Evolutionary conservation across 805 yeast species (phyloP), one percentile per base, ranked within the genome.

Genomic region (Lipomyces sp.): DNA sequence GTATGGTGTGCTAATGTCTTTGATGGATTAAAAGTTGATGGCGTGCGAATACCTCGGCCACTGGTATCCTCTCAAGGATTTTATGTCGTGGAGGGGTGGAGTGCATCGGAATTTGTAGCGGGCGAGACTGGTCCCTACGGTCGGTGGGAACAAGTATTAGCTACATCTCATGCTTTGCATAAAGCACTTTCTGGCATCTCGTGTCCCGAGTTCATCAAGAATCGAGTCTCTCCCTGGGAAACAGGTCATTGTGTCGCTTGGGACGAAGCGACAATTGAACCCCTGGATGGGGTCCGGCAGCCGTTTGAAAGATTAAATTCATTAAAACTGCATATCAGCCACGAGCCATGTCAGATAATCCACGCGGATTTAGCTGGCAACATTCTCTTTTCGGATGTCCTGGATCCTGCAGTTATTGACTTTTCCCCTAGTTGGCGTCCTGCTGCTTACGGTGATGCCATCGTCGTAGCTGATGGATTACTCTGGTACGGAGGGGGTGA

Each of bases 1-100:
- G 35, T 7, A 29, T 51, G 54, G 54, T 51, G 54, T 24, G 54
- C 54, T 51, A 51, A 11, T 18, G 54, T 51, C 24, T 18, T 51
- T 32, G 54, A 51, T 51, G 54, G 30, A 29, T 29, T 51, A 18
- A 18, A 51, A 34, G 54, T 51, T 51, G 54, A 51, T 18, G 54
- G 54, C 11, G 54, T 51, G 6, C 54, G 54, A 51, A 51, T 51
- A 51, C 54, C 54, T 15, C 54, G 54, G 54, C 54, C 54, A 29
- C 24, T 51, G 24, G 4, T 11, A 51, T 51, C 54, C 6, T 24
- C 30, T 24, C 29, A 51, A 8, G 54, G 54, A 3, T 24, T 3
- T 51, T 51, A 51, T 51, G 18, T 51, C 54, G 54, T 51, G 7
- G 32, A 24, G n/a, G 54, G 34, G 15, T 51, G 54, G 54, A 24